Base-by-base conservation (phyloP, 176 grass and related monocot genomes). In the Calamus simplicifolius region DNA sequence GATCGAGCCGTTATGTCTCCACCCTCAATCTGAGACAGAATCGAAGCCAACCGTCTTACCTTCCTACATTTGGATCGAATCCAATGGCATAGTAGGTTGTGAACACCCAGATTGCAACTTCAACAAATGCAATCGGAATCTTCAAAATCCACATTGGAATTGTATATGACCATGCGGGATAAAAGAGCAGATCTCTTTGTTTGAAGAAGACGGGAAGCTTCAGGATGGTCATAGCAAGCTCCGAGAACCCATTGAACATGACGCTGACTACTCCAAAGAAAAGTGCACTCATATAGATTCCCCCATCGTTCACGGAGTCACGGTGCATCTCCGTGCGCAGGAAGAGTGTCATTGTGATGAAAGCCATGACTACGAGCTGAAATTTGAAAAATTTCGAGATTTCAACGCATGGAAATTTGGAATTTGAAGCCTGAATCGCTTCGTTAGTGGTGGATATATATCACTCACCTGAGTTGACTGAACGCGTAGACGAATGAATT, bases 401-500 rank as follows among this genome's bases (percentile, higher is more conserved):
- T 12, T 18, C 29, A 56, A n/a, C 6, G 5, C 50, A 52, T 52
- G n/a, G n/a, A 23, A 23, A 35, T 35, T 31, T 35, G 31, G 31
- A 35, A 6, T 35, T 8, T 10, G 31, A 35, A 7, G 21, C 21
- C 21, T 1, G 31, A 7, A 35, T 35, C 31, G 8, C 6, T 64
- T 27, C 3, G 18, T 25, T n/a, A 13, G 0, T 6, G 13, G 15
- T 8, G 7, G 38, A 18, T 25, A n/a, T n/a, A n/a, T n/a, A 16
- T 51, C 10, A n/a, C 49, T 65, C 7, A 65, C 62, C 48, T 65
- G 62, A n/a, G 27, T 27, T 25, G 18, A 31, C 59, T 96, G 70
- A 96, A 96, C 64, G 88, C 85, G 61, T 96, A 96, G 50, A 96
- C 89, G 59, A 96, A 96, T 61, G 92, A 80, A 15, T 96, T 90